Base-by-base conservation (phyloP, 805 yeast species). In the Komagataella populi region DNA sequence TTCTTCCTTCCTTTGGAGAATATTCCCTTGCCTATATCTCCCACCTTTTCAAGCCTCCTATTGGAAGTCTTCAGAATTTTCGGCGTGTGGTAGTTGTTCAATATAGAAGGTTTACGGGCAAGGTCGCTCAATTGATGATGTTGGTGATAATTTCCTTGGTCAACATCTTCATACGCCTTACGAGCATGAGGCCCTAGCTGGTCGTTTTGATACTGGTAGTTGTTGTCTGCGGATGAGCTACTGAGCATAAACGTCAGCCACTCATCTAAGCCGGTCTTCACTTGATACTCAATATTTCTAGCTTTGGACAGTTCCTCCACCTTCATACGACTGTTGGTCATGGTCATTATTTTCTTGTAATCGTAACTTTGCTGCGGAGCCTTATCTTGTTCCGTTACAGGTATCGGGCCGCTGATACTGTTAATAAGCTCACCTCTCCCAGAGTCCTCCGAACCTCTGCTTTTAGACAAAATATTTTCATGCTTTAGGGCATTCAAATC, bases 151-250 rank as follows among this genome's bases (percentile, higher is more conserved):
- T 66, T 60, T 51, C 62, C 55, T 6, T 63, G 78, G 6, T 77
- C 69, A 1, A 84, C 84, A 57, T 80, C 80, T 46, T 80, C 80
- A 59, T 80, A 80, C 3, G 84, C 85, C 52, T 77, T 77, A 43
- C 76, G 69, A 2, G 83, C 84, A 51, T 76, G 72, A 46, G 65
- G 65, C 1, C 77, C 76, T 49, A 72, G 53, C 65, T 74, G 24
- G 70, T 70, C 53, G 57, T 65, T 14, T 68, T 60, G 7, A 65
- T 56, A 39, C 57, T 59, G 49, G 64, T 66, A 1, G 66, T 65
- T 59, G 57, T 70, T 61, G 55, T 73, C 63, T 69, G 69, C 56
- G 72, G 69, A 62, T 30, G 39, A 30, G 14, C 39, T 30, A 30
- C 39, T 61, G 76, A 59, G 57, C 62, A 60, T 50, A 55, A 63